Conservation (phyloP, 1,139 yeast genomes). For the Barnettozyma hawaiiensis region DNA sequence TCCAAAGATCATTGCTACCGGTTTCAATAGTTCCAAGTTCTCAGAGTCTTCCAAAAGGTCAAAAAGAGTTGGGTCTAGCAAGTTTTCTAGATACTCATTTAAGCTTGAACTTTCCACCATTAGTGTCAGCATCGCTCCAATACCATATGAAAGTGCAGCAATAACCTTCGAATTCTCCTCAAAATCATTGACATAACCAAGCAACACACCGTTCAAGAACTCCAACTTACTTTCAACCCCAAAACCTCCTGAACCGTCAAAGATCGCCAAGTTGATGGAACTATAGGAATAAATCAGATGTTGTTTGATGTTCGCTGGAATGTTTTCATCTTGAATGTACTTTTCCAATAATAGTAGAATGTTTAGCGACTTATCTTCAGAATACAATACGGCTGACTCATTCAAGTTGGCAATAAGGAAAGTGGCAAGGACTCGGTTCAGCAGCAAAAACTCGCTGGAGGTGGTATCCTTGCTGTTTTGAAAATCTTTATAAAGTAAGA, state of each 20-base stretch:
- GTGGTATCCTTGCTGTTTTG: slow-evolving; percentile 6
- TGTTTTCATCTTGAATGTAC: slow-evolving; percentile 15
- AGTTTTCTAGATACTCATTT: slow-evolving; percentile 38
- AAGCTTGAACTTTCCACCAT: slow-evolving; percentile 36
- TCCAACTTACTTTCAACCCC: slow-evolving; percentile 21
- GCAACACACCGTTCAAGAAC: slow-evolving; percentile 15
- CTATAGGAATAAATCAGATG: slow-evolving; percentile 22
- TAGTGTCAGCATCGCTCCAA: slow-evolving; percentile 42
- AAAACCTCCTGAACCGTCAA: slow-evolving; percentile 24
- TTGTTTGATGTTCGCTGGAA: slow-evolving; percentile 14
- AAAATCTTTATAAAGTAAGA: slow-evolving; percentile 10
- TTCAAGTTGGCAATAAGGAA: slow-evolving; percentile 22
- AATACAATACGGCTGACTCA: slow-evolving; percentile 18
- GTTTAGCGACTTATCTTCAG: slow-evolving; percentile 16
- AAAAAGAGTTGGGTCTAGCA: slow-evolving; percentile 31
- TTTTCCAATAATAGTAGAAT: slow-evolving; percentile 16
- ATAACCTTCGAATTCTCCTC: slow-evolving; percentile 13
- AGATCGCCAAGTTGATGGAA: slow-evolving; percentile 18
- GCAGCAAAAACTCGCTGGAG: slow-evolving; percentile 16
- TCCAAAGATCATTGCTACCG: slow-evolving; percentile 55
- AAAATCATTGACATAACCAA: slow-evolving; percentile 10
- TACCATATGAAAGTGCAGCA: slow-evolving; percentile 32
- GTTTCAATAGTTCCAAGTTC: slow-evolving; percentile 42
- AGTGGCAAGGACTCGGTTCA: slow-evolving; percentile 19
- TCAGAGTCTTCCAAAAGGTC: slow-evolving; percentile 38